phyloP scores from a whole-genome alignment of 345 rosid species.

The Eucalyptus cloeziana region DNA sequence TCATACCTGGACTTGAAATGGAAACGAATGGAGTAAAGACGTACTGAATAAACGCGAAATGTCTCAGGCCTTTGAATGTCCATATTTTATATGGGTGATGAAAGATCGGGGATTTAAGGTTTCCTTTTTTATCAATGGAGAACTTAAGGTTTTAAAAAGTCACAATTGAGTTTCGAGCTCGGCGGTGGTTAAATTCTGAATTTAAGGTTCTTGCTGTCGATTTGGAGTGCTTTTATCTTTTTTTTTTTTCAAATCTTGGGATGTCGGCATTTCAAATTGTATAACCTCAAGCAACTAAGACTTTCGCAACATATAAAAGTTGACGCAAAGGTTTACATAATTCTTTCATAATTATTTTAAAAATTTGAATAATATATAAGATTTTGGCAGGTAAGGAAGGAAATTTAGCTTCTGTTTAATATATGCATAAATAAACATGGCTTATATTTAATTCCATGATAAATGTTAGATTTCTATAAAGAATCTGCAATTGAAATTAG shows the following conservation, averaged over 20 bases:
- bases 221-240: background rate
- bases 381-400: background rate
- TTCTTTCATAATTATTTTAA: too few relatives aligned
- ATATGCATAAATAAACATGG: background rate
- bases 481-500: background rate
- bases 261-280: background rate
- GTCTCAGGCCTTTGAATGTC: too few relatives aligned
- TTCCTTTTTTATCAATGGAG: background rate
- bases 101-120: too few relatives aligned
- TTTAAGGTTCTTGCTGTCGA: background rate
- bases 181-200: background rate
- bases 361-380: background rate
- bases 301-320: background rate
- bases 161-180: background rate
- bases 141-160: too few relatives aligned
- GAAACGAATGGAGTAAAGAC: too few relatives aligned
- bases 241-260: background rate
- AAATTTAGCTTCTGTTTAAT: background rate
- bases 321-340: background rate
- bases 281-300: background rate
- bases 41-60: too few relatives aligned
- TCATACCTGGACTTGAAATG: too few relatives aligned
- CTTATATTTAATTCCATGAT: background rate
- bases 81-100: too few relatives aligned
- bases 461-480: background rate